Base-by-base conservation (phyloP, 2,329 filamentous ascomycete species). In the Colletotrichum abscissum region DNA sequence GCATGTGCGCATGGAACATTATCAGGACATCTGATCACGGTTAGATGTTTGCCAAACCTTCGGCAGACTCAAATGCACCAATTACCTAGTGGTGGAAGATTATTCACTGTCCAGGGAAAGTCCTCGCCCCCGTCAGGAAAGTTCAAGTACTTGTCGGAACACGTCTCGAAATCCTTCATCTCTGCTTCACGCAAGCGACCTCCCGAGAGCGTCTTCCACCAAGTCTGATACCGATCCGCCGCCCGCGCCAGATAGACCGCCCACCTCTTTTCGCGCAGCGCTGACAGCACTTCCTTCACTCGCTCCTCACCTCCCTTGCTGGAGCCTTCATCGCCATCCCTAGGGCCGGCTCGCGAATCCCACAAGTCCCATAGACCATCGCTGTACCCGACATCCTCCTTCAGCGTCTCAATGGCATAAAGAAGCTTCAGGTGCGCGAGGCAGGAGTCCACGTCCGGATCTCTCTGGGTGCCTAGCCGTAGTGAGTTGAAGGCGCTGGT, bases 1-100 rank as follows among this genome's bases (percentile, higher is more conserved):
- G 88, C 89, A 94, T 92, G 78, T 94, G 93, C 0, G 92, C 85
- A 80, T 96, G 94, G 91, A 92, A 94, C 0, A 95, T 91, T 92
- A 95, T 93, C 24, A 95, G 81, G 0, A 95, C 89, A 81, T 95
- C 93, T 86, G 80, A 46, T 46, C 30, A 76, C 55, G 42, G 54
- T 74, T 35, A 38, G n/a, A 22, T 38, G 33, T 28, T 42, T 62
- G 62, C 6, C n/a, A 22, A 30, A 33, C 5, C 4, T 12, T 33
- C 6, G 2, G 12, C 8, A n/a, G 4, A 73, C 73, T 42, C 16
- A 42, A 42, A 71, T 5, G 49, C 73, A 65, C 24, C 52, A 78
- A 86, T 79, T 80, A 92, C 90, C 91, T 62, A 92, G 80, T 1
- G 91, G 91, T 2, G 90, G 91, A 54, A 93, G 78, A 67, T 83